phyloP scores from a whole-genome alignment of 768 basidiomycete species.

The Exsudoporus frostii region DNA sequence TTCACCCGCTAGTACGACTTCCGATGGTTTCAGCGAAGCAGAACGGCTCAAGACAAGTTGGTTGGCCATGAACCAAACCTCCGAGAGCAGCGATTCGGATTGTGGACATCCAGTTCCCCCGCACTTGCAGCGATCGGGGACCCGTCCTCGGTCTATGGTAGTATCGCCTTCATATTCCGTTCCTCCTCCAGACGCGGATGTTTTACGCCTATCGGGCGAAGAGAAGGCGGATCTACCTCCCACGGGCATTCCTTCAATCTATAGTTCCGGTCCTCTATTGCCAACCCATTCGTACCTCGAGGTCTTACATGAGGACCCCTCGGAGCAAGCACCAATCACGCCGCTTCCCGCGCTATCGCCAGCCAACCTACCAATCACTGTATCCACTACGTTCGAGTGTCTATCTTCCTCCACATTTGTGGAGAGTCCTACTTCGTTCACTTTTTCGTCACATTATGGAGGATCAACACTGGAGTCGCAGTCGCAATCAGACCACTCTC shows the following conservation, averaged over 20 bases:
- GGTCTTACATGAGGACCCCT: constrained; percentile 30
- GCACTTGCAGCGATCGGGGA: not conserved
- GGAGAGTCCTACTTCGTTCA: constrained; percentile 26
- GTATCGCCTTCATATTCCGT: constrained; percentile 1
- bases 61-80: constrained; percentile 40
- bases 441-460: constrained; percentile 22
- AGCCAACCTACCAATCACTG: constrained; percentile 12
- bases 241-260: constrained; percentile 21
- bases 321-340: constrained; percentile 15
- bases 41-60: constrained; percentile 53
- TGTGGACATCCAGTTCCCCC: not conserved
- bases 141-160: not conserved
- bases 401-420: constrained; percentile 2
- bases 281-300: constrained; percentile 27
- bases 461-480: constrained; percentile 13
- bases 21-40: constrained; percentile 41
- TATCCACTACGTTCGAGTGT: constrained; percentile 15
- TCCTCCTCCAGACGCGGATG: not conserved
- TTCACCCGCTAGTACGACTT: constrained; percentile 22
- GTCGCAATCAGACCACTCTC: constrained; percentile 12
- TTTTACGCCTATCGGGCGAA: constrained; percentile 9
- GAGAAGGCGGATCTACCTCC: constrained; percentile 8
- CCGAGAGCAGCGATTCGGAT: constrained; percentile 27
- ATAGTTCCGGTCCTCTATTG: constrained; percentile 21
- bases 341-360: constrained; percentile 5